These are phyloP conservation scores for Yamadazyma spencermartinsiae DNA, from an alignment of 1,139 yeast genomes.

Conservation along the genomic window DNA sequence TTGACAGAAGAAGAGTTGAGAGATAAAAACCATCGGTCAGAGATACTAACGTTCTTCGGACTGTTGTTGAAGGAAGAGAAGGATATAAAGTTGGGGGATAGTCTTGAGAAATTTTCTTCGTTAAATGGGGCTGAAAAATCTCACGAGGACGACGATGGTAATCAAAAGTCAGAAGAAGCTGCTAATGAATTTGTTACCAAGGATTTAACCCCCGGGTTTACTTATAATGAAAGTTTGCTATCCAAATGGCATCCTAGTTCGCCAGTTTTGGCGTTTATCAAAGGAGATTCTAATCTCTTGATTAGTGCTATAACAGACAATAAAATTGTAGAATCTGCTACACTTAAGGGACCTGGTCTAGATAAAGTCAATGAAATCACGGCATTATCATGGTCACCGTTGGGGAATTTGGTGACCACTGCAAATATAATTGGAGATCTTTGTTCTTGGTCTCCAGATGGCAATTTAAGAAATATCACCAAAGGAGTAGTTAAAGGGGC, in stretches of 20 bases:
- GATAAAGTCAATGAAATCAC: slow-evolving; percentile 29
- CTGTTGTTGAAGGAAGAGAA: slow-evolving; percentile 28
- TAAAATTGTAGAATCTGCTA: slow-evolving; percentile 35
- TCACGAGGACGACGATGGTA: not conserved
- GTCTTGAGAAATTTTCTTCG: not conserved
- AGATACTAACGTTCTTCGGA: slow-evolving; percentile 30
- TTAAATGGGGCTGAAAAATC: slow-evolving; percentile 3
- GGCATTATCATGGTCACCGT: slow-evolving; percentile 62
- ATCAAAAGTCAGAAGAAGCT: not conserved
- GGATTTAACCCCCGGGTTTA: slow-evolving; percentile 21
- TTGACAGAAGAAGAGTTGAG: slow-evolving; percentile 33
- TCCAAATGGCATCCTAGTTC: slow-evolving; percentile 43
- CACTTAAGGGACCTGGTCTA: slow-evolving; percentile 32
- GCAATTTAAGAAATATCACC: slow-evolving; percentile 59
- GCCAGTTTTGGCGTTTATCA: slow-evolving; percentile 41
- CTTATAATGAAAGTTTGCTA: slow-evolving; percentile 30
- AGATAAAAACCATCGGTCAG: slow-evolving; percentile 14
- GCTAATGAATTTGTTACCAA: slow-evolving; percentile 21
- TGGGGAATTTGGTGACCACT: slow-evolving; percentile 57
- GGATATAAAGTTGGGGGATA: slow-evolving; percentile 5
- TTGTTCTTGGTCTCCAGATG: slow-evolving; percentile 68
- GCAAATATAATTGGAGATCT: slow-evolving; percentile 65
- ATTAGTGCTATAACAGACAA: slow-evolving; percentile 35
- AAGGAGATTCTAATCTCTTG: slow-evolving; percentile 33
- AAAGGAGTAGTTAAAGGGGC: slow-evolving; percentile 16